Conservation (phyloP, 768 basidiomycete genomes). For the Pleurotus citrinopileatus region DNA sequence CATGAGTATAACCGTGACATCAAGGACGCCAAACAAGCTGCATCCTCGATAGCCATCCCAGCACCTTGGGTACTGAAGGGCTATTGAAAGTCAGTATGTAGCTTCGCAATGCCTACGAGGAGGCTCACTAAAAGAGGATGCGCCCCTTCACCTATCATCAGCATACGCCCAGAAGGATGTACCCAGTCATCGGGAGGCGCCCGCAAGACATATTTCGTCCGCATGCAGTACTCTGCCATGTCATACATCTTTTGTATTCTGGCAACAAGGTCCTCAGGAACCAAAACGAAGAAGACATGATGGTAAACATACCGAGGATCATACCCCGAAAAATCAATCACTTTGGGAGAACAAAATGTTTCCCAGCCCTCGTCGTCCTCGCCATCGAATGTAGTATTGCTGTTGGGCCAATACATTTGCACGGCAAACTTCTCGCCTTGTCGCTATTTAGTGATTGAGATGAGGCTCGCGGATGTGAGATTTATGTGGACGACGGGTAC, state of each 20-base stretch:
- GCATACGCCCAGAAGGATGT: conserved; percentile 38
- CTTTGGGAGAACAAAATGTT: conserved; percentile 25
- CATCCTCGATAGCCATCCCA: conserved; percentile 53
- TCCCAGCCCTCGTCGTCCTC: conserved; percentile 30
- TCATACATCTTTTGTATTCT: conserved; percentile 35
- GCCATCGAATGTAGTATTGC: conserved; percentile 19
- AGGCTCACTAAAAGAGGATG: conserved; percentile 52
- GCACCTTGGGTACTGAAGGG: conserved; percentile 46
- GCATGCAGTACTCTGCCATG: conserved; percentile 29
- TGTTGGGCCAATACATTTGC: conserved; percentile 37
- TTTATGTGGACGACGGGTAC: background rate
- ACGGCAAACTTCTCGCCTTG: conserved; percentile 34
- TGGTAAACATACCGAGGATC: conserved; percentile 28
- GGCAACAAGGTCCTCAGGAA: conserved; percentile 10
- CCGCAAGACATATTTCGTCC: conserved; percentile 32
- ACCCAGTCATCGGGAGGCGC: conserved; percentile 47
- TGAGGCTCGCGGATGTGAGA: conserved; percentile 2
- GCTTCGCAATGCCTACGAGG: no score
- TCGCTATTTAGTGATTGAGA: conserved; percentile 22
- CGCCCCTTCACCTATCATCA: conserved; percentile 55
- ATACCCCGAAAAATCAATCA: conserved; percentile 30
- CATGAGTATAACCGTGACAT: conserved; percentile 43
- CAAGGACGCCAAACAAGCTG: conserved; percentile 50
- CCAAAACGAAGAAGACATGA: conserved; percentile 1
- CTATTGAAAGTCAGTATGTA: conserved; percentile 22